Evolutionary conservation across 345 rosid genomes (phyloP), one percentile per base, ranked within the genome.

Genomic region (Erucastrum elatum): DNA sequence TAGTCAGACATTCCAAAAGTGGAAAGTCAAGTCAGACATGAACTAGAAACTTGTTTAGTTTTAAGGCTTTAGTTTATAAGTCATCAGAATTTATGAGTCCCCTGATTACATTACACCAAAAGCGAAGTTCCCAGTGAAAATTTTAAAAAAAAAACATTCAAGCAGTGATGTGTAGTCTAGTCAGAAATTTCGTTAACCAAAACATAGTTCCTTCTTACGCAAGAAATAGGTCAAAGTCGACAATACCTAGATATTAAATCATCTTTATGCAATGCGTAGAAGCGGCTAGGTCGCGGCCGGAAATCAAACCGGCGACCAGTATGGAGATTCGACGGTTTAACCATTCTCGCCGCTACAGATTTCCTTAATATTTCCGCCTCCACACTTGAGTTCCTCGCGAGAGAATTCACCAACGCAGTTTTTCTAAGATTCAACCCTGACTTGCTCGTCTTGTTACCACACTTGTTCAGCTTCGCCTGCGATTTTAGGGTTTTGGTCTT

Each of bases 321-420:
- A 77, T 84, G 86, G 30, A 85, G 86, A 16, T 89, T 77, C 31
- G 90, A 84, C 1, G 92, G 89, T 10, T 91, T 85, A 65, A 86
- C 85, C 83, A 90, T 4, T 11, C 8, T 74, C 17, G 88, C 83
- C 5, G 86, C 65, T 69, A 92, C 66, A 7, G 87, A 88, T 83
- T 86, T 81, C 84, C 76, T 84, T 9, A 90, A 90, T 49, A 88
- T 30, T 44, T 89, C 93, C 0, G 94, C 90, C 41, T 92, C 98
- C 4, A 87, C 94, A 29, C 90, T 87, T 0, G 90, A 85, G 15
- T 92, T 87, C 77, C 88, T 85, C 49, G 85, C 93, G 34, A 94
- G 84, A 10, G 89, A 94, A 80, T 94, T 94, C 74, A 86, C 77
- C 91, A 94, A 87, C 21, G 91, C 98, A n/a, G 88, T 78, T 81